Conservation (phyloP, 129 eudicot genomes). For the Ambrosia artemisiifolia region DNA sequence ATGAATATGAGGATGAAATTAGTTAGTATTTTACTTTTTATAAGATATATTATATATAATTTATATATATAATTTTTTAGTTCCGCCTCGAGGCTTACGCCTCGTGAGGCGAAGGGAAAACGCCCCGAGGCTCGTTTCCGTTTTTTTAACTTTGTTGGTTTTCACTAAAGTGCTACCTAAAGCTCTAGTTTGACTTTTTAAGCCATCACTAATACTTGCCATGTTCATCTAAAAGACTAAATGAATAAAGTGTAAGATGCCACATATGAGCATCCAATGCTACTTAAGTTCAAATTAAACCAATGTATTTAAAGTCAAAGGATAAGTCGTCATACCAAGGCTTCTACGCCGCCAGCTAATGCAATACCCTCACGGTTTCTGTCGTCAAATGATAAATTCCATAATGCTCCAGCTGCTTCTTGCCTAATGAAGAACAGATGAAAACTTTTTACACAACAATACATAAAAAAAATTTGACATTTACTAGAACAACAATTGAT, state of each 20-base stretch:
- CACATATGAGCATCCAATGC: constrained; percentile 15
- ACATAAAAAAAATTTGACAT: background rate
- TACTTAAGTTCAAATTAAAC: constrained; percentile 5
- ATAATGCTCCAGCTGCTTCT: constrained; percentile 99
- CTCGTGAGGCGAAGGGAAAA: no score
- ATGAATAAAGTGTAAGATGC: background rate
- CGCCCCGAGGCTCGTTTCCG: no score
- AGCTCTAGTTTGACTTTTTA: background rate
- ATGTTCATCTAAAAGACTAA: constrained; percentile 4
- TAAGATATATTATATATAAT: no score
- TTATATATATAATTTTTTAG: no score
- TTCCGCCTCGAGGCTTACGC: no score
- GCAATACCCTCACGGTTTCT: constrained; percentile 97
- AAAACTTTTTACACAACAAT: background rate
- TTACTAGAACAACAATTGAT: background rate
- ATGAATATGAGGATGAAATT: no score
- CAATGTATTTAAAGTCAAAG: constrained; percentile 7
- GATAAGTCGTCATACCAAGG: constrained; percentile 64
- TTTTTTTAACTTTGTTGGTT: no score
- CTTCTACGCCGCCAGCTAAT: constrained; percentile 91
- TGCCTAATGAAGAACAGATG: constrained; percentile 45
- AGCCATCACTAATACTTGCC: background rate
- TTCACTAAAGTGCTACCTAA: background rate
- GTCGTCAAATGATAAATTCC: constrained; percentile 97
- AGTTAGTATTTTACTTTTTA: no score